phyloP scores from a whole-genome alignment of 345 rosid species.

The Salix koriyanagi region DNA sequence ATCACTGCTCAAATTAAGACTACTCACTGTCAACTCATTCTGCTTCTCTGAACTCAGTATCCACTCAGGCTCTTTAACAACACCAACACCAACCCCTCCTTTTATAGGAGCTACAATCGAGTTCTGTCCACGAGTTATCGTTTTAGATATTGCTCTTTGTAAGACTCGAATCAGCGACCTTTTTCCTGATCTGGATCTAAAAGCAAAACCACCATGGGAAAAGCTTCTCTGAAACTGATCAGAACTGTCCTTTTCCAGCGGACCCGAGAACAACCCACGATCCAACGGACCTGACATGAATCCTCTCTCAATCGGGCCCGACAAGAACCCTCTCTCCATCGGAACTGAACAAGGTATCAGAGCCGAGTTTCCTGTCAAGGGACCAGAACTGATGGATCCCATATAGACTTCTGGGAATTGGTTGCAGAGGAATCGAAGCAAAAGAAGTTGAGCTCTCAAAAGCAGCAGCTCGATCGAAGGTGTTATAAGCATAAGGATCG shows the following conservation, averaged over 20 bases:
- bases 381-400: constrained; percentile 47
- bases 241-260: constrained; percentile 40
- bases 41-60: constrained; percentile 36
- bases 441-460: constrained; percentile 90
- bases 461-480: constrained; percentile 73
- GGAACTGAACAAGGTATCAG: constrained; percentile 57
- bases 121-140: constrained; percentile 60
- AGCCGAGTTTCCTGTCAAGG: constrained; percentile 27
- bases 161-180: constrained; percentile 62
- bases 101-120: constrained; percentile 79
- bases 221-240: constrained; percentile 74
- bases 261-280: constrained; percentile 50
- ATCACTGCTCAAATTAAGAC: constrained; percentile 63
- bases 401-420: constrained; percentile 56
- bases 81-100: constrained; percentile 34
- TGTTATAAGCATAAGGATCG: constrained; percentile 55
- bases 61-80: constrained; percentile 71
- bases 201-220: constrained; percentile 65
- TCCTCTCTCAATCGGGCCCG: constrained; percentile 87
- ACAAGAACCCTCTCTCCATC: constrained; percentile 65
- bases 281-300: constrained; percentile 92
- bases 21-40: constrained; percentile 57
- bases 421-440: constrained; percentile 83
- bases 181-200: constrained; percentile 48
- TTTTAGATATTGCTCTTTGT: constrained; percentile 69